A percentile compares a stretch with the other conserved stretches of the same genome.
These are phyloP conservation scores for Suhomyces kilbournensis DNA, from an alignment of 805 yeast species.

Conservation along the genomic window DNA sequence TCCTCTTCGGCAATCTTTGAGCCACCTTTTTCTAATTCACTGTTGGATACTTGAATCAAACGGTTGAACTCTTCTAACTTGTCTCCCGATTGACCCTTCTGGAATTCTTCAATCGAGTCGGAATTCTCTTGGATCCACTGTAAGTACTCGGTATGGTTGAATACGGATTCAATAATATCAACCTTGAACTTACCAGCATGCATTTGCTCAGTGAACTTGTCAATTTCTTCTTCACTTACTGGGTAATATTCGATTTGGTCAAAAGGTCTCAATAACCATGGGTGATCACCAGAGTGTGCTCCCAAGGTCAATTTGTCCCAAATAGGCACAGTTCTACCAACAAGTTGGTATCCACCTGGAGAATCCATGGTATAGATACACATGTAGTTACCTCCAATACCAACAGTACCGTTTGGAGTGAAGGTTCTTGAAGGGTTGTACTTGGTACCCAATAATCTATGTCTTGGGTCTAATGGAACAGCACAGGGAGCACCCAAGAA, in stretches of 20 bases:
- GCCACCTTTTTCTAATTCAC: conserved; percentile 60
- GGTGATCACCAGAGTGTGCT: conserved; percentile 52
- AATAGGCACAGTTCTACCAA: conserved; percentile 94
- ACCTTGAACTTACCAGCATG: conserved; percentile 78
- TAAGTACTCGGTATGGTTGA: conserved; percentile 77
- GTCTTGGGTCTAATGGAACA: conserved; percentile 96
- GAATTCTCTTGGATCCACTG: conserved; percentile 74
- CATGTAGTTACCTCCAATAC: conserved; percentile 98
- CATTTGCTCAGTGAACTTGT: conserved; percentile 64
- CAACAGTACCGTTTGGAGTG: conserved; percentile 96
- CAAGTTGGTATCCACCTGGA: conserved; percentile 97
- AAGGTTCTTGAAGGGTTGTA: conserved; percentile 95
- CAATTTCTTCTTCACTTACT: conserved; percentile 81
- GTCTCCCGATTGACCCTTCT: conserved; percentile 69
- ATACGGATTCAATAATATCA: conserved; percentile 70
- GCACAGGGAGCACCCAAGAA: conserved; percentile 99
- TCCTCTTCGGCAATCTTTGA: conserved; percentile 45
- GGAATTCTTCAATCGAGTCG: conserved; percentile 68
- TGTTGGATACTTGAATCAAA: conserved; percentile 76
- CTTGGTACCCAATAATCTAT: conserved; percentile 85
- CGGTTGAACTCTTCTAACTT: conserved; percentile 82
- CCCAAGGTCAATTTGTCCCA: conserved; percentile 93
- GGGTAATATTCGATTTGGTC: conserved; percentile 96
- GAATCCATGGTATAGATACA: conserved; percentile 97
- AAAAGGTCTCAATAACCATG: conserved; percentile 90